Conservation (phyloP, 1,139 yeast genomes). For the Geotrichum siamense region DNA sequence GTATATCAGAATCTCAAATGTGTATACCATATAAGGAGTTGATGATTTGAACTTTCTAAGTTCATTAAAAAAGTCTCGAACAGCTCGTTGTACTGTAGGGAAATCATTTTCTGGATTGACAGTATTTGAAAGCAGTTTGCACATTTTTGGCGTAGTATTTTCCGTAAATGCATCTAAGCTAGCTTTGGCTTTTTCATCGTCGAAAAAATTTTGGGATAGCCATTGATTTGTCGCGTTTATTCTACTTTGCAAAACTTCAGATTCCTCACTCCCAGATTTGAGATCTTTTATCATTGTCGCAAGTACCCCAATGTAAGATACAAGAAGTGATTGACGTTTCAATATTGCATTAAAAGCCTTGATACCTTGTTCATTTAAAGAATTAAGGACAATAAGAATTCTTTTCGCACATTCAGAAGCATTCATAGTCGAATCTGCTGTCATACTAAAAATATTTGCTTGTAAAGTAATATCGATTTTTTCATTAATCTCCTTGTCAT, state of each 20-base stretch:
- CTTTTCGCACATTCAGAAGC: constrained; percentile 48
- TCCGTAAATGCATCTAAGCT: constrained; percentile 46
- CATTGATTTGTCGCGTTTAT: constrained; percentile 56
- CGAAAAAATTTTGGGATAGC: constrained; percentile 46
- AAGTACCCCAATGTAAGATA: constrained; percentile 40
- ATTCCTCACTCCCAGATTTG: constrained; percentile 21
- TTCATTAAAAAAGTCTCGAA: constrained; percentile 45
- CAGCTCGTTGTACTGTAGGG: constrained; percentile 50
- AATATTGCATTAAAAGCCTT: constrained; percentile 63
- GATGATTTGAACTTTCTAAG: constrained; percentile 2
- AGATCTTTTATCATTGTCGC: constrained; percentile 33
- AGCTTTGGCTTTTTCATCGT: constrained; percentile 44
- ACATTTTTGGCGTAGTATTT: constrained; percentile 10
- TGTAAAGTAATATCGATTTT: constrained; percentile 56
- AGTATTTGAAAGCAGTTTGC: constrained; percentile 11
- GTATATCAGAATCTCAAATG: constrained; percentile 48
- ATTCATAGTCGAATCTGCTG: constrained; percentile 43
- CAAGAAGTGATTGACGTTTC: constrained; percentile 47
- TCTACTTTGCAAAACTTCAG: constrained; percentile 33
- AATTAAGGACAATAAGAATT: constrained; percentile 43
- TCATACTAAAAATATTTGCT: constrained; percentile 46
- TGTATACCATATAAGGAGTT: constrained; percentile 1
- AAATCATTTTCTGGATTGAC: constrained; percentile 55
- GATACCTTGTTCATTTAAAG: constrained; percentile 51
- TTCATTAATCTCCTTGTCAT: constrained; percentile 62